These are phyloP conservation scores for Boletellus ananiceps DNA, from an alignment of 768 basidiomycete species.

Conservation along the genomic window DNA sequence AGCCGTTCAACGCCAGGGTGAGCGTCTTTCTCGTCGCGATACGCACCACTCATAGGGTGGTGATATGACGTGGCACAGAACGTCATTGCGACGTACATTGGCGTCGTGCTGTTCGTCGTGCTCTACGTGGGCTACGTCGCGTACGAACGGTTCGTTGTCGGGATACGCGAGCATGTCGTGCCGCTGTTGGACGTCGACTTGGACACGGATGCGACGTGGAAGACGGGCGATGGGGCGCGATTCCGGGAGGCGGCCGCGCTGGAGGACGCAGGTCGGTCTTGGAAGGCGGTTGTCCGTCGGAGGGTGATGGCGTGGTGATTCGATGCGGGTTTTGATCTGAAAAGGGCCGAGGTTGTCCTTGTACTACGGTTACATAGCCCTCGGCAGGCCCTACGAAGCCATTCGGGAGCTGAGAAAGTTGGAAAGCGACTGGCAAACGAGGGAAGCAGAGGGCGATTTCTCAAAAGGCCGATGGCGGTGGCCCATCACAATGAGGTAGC, in stretches of 20 bases:
- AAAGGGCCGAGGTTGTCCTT: no score
- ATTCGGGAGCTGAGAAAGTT: no score
- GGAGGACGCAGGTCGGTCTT: not conserved
- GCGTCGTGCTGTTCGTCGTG: slow-evolving; percentile 42
- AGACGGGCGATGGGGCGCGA: slow-evolving; percentile 37
- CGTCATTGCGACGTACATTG: slow-evolving; percentile 53
- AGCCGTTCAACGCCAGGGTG: slow-evolving; percentile 43
- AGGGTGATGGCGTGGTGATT: not conserved
- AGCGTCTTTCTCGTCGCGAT: not conserved
- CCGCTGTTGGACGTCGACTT: slow-evolving; percentile 44
- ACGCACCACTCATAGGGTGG: not conserved
- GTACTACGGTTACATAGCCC: no score
- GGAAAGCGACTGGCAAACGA: no score
- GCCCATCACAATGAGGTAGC: no score
- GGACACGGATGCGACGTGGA: slow-evolving; percentile 53
- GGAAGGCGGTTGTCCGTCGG: not conserved
- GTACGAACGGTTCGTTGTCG: slow-evolving; percentile 35
- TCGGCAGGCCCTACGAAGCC: no score
- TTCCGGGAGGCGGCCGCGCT: slow-evolving; percentile 32
- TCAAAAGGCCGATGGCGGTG: no score
- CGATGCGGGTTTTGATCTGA: no score
- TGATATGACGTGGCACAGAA: slow-evolving; percentile 32
- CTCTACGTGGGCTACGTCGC: slow-evolving; percentile 43
- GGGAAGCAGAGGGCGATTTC: no score
- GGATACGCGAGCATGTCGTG: slow-evolving; percentile 35